Evolutionary conservation across 345 rosid genomes (phyloP).

Genomic region (Heritiera fomes): DNA sequence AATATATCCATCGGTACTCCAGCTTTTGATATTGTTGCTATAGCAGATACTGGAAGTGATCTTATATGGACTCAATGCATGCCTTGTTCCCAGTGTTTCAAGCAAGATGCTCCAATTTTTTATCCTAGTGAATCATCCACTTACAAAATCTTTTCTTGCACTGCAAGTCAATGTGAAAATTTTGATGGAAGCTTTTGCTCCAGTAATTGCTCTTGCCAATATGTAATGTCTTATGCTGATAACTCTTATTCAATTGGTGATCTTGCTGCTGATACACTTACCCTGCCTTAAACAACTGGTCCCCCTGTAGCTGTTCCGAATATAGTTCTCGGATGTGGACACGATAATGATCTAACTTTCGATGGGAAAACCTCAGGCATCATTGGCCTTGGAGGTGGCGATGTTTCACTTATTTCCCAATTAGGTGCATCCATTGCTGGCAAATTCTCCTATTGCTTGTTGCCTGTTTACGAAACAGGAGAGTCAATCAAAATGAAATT

Average conservation of each 20-base stretch:
- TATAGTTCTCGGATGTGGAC: slow-evolving; percentile 52
- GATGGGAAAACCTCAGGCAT: slow-evolving; percentile 47
- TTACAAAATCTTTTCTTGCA: slow-evolving; percentile 38
- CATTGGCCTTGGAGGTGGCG: slow-evolving; percentile 62
- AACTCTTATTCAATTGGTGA: slow-evolving; percentile 40
- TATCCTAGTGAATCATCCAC: slow-evolving; percentile 43
- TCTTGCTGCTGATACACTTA: slow-evolving; percentile 47
- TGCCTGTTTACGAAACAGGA: slow-evolving; percentile 33
- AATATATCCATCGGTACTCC: slow-evolving; percentile 38
- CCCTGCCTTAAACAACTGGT: slow-evolving; percentile 44
- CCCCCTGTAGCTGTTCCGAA: slow-evolving; percentile 36
- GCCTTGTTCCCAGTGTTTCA: slow-evolving; percentile 36
- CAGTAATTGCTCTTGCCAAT: slow-evolving; percentile 24
- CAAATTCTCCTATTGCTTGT: slow-evolving; percentile 66
- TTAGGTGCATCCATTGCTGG: slow-evolving; percentile 40
- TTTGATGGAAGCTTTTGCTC: slow-evolving; percentile 14
- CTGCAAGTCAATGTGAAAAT: slow-evolving; percentile 26
- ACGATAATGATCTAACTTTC: slow-evolving; percentile 47
- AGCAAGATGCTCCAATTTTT: slow-evolving; percentile 38
- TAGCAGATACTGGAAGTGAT: slow-evolving; percentile 39
- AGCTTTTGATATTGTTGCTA: slow-evolving; percentile 20
- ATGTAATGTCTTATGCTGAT: slow-evolving; percentile 39
- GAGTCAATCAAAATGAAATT: slow-evolving; percentile 52
- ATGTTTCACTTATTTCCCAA: slow-evolving; percentile 49
- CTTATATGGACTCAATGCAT: slow-evolving; percentile 40